A percentile compares a stretch with the other conserved stretches of the same genome.
These are phyloP conservation scores for Talinum fruticosum DNA, from an alignment of 148 eudicot genomes.

Conservation along the genomic window DNA sequence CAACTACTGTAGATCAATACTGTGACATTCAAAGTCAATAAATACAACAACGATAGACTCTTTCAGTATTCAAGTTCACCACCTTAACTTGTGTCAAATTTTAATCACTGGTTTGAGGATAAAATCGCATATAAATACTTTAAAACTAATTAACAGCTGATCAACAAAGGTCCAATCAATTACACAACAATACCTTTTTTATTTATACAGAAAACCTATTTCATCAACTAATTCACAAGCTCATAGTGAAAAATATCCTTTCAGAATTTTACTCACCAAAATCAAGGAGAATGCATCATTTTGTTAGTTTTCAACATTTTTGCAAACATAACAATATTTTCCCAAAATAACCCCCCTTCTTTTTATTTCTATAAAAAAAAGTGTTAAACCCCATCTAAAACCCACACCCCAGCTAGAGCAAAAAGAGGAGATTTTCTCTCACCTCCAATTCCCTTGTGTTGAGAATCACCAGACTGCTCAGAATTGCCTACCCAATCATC, in stretches of 20 bases:
- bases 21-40: conserved; percentile 20
- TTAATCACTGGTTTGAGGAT: background rate
- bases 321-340: background rate
- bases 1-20: conserved; percentile 57
- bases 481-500: conserved; percentile 1
- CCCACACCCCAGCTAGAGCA: background rate
- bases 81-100: background rate
- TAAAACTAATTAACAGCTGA: background rate
- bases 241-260: too few relatives aligned
- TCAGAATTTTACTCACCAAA: background rate
- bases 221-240: too few relatives aligned
- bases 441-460: background rate
- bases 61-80: background rate
- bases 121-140: conserved; percentile 7
- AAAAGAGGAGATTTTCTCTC: background rate
- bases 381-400: background rate
- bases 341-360: background rate
- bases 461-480: conserved; percentile 3
- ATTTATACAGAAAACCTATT: too few relatives aligned
- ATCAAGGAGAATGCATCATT: background rate
- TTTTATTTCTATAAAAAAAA: too few relatives aligned
- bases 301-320: background rate
- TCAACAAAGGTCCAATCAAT: background rate
- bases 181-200: background rate
- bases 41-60: background rate